Conservation (phyloP, 2,329 filamentous ascomycete species). For the Triangularia verruculosa region DNA sequence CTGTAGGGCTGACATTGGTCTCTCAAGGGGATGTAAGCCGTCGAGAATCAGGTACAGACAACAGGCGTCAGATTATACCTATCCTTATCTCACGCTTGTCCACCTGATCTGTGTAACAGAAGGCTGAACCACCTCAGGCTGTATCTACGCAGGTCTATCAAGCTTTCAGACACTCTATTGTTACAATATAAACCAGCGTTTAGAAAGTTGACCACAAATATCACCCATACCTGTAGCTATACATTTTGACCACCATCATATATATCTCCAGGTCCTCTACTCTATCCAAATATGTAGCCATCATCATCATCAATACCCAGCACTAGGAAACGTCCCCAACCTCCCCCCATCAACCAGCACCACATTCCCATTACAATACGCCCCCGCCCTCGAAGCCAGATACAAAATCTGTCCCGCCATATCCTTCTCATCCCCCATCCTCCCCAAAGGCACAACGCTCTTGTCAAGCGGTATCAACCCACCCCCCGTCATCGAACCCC, state of each 20-base stretch:
- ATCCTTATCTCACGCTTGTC: background rate
- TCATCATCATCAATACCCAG: constrained; percentile 29
- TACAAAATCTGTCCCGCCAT: constrained; percentile 65
- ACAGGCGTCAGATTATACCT: no score
- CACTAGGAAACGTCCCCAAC: constrained; percentile 53
- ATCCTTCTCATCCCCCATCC: constrained; percentile 59
- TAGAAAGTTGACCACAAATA: no score
- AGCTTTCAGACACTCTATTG: no score
- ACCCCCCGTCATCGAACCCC: constrained; percentile 34
- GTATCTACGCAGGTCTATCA: no score
- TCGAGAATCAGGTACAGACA: background rate
- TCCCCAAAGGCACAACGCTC: constrained; percentile 52
- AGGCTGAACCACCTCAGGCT: background rate
- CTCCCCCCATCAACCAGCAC: constrained; percentile 63
- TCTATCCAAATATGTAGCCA: background rate
- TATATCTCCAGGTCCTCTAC: background rate
- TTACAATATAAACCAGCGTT: no score
- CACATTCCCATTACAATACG: constrained; percentile 63
- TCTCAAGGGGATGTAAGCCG: background rate
- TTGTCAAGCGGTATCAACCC: constrained; percentile 36
- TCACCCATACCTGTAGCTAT: no score
- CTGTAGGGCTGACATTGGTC: background rate
- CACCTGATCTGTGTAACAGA: background rate
- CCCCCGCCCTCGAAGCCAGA: constrained; percentile 61
- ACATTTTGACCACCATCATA: no score